Percentiles rank a stretch among this genome's conserved stretches.
These are phyloP conservation scores for Chlorella ohadii DNA, from an alignment of 139 green algal species.

Conservation along the genomic window DNA sequence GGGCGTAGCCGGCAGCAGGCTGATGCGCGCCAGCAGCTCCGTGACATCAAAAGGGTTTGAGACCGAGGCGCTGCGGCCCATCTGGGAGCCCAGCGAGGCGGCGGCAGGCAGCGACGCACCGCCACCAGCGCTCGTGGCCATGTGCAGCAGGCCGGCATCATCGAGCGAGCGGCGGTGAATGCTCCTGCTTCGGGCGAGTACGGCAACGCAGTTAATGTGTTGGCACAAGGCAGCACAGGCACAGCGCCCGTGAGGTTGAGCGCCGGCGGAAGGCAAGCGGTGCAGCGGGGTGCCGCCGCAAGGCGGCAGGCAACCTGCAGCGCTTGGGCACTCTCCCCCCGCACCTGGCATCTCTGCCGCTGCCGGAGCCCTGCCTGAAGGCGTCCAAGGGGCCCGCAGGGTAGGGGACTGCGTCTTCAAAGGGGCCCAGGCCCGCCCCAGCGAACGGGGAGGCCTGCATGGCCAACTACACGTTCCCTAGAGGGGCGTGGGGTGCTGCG, in stretches of 20 bases:
- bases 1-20: background rate
- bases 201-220: no score
- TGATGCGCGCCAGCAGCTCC: background rate
- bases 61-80: background rate
- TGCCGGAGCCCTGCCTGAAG: background rate
- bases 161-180: background rate
- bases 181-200: no score
- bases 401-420: background rate
- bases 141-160: background rate
- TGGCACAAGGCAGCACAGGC: background rate
- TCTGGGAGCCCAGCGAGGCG: no score
- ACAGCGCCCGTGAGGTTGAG: background rate
- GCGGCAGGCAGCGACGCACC: no score
- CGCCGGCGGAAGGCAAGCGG: background rate
- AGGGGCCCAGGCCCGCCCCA: background rate
- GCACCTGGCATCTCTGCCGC: background rate
- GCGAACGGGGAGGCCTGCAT: background rate
- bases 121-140: background rate
- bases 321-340: background rate
- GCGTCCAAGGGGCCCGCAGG: background rate
- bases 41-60: background rate
- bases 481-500: no score
- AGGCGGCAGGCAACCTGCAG: background rate
- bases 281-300: background rate
- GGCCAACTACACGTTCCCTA: no score